Evolutionary conservation across 2,329 filamentous ascomycete genomes (phyloP), one percentile per base, ranked within the genome.

Genomic region (Epichloe sp.): DNA sequence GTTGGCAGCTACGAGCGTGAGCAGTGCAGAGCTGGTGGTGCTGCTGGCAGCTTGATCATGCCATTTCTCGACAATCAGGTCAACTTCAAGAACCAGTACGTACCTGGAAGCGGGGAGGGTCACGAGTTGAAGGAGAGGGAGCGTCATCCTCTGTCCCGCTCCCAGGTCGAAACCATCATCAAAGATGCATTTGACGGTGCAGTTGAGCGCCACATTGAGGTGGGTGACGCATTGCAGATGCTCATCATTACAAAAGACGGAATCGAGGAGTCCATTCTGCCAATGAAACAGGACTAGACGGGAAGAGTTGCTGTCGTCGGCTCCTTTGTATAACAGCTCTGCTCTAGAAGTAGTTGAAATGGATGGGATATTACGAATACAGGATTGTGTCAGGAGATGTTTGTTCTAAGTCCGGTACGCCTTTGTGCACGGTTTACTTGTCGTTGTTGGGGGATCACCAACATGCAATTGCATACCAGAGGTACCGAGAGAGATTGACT

Each of bases 51-150:
- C 63, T 73, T 98, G 69, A 98, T 98, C 71, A 98, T 96, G 87
- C 93, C 93, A 1, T 98, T 98, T 77, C 73, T 98, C 64, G 93
- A 98, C 70, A 98, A 98, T 69, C 94, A 98, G 72, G 93, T 98
- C 75, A 97, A 97, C 74, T 91, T 91, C 77, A 98, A 96, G 80
- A 98, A 98, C 69, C 91, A 96, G 75, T 95, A 95, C 67, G 77
- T 93, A 51, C 89, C 91, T 11, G 87, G 85, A 45, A 91, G 86
- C 61, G 89, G 88, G 52, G 78, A 80, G 54, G 91, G 91, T 43
- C 86, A 95, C 69, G 84, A 83, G 50, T 73, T 96, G 61, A 72
- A 86, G 72, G 79, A 85, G 69, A 78, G 84, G 59, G 77, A 82
- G 66, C 77, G 79, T 54, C 75, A 82, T 62, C 86, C 87, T 48